Evolutionary conservation across 495 filamentous ascomycete species (phyloP), one percentile per base, ranked within the genome.

Genomic region (Lophium mytilinum): DNA sequence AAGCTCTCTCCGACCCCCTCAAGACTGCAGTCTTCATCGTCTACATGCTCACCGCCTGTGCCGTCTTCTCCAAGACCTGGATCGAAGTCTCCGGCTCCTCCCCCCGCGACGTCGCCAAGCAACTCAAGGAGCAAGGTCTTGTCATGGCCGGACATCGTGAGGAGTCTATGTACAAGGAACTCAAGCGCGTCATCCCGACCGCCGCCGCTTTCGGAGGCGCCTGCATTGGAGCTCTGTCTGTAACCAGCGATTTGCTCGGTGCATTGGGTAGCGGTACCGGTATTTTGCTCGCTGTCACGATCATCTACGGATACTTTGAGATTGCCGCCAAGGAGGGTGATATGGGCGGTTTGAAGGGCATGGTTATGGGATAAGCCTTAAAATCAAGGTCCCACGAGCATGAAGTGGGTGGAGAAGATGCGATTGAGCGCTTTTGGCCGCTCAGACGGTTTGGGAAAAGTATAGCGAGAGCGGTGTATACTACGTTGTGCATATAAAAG

Each of bases 151-250:
- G 94, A 61, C 94, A 99, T 76, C 85, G 94, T 76, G 94, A 99
- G 75, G 90, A 96, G 80, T 94, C 88, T 81, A 97, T 97, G 94
- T 99, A 99, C 83, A 95, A 93, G 82, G 94, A 99, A 72, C 80
- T 99, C 53, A 99, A 99, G 86, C 84, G 94, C 64, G 90, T 99
- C 64, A 99, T 99, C 58, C 94, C 94, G 56, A 96, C 92, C 43
- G 94, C 94, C 53, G 94, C 94, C 60, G 93, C 94, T 57, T 99
- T 99, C 66, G 94, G 94, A 75, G 94, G 94, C 77, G 94, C 94
- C 58, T 96, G 91, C 80, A 99, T 99, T 80, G 94, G 94, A 74
- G 94, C 87, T 65, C 82, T 99, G 37, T 96, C 90, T 35, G 90
- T 99, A 68, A 84, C 86, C 63, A 94, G 88, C 66, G 94, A 99